A percentile compares a stretch with the other conserved stretches of the same genome.
Conservation (phyloP, 192 early-diverging fungal species). For the Allomyces macrogynus region DNA sequence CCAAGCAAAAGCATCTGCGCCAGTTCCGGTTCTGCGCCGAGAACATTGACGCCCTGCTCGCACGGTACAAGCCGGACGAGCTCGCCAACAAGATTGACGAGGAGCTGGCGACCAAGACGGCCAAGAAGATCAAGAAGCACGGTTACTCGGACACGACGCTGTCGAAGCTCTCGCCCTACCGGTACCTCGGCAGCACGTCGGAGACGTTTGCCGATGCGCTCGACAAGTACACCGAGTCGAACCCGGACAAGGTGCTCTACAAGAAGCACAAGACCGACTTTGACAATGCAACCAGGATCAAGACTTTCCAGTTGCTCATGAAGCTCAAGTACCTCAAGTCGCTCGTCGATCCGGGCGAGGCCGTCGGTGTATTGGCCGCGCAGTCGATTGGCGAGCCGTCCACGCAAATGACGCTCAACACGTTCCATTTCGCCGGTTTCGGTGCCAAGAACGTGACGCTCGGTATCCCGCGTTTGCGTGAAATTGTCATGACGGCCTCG, state of each 20-base stretch:
- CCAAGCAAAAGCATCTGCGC: slow-evolving; percentile 72
- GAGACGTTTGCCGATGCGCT: slow-evolving; percentile 62
- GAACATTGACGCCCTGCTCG: slow-evolving; percentile 63
- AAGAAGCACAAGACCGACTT: slow-evolving; percentile 37
- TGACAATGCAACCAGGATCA: slow-evolving; percentile 27
- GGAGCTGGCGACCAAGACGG: slow-evolving; percentile 45
- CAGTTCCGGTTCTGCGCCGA: slow-evolving; percentile 85
- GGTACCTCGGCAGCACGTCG: slow-evolving; percentile 69
- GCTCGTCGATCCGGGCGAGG: slow-evolving; percentile 91
- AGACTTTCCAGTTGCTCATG: slow-evolving; percentile 76
- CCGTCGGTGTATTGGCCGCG: slow-evolving; percentile 89
- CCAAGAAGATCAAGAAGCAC: slow-evolving; percentile 57
- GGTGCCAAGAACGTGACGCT: slow-evolving; percentile 98
- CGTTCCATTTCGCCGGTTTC: slow-evolving; percentile 95
- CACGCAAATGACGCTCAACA: slow-evolving; percentile 99
- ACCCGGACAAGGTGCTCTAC: slow-evolving; percentile 15
- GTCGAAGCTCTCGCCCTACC: slow-evolving; percentile 57
- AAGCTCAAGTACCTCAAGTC: slow-evolving; percentile 85
- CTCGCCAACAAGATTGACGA: slow-evolving; percentile 45
- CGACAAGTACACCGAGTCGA: slow-evolving; percentile 21
- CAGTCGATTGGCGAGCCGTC: slow-evolving; percentile 97
- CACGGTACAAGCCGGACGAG: slow-evolving; percentile 55
- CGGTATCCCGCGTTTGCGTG: slow-evolving; percentile 97
- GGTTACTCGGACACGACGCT: slow-evolving; percentile 43
- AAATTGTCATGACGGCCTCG: slow-evolving; percentile 98